These are phyloP conservation scores for Echinosophora koreensis DNA, from an alignment of 306 rosid species.

Conservation along the genomic window DNA sequence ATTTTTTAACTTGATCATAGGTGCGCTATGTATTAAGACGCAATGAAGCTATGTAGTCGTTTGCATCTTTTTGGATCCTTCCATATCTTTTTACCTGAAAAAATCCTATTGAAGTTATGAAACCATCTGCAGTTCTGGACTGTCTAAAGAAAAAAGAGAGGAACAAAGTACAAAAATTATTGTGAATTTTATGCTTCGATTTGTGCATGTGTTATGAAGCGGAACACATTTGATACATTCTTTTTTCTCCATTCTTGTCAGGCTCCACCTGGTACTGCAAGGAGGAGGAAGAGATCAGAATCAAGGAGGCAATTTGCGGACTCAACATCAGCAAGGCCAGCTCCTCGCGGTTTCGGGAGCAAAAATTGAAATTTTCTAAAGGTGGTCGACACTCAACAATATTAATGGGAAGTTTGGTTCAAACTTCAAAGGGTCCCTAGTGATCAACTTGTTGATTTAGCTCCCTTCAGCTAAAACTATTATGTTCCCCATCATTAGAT, in stretches of 20 bases:
- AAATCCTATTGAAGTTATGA: conserved; percentile 1
- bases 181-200: conserved; percentile 34
- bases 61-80: conserved; percentile 13
- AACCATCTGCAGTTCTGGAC: background rate
- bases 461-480: conserved; percentile 16
- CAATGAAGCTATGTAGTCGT: background rate
- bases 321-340: conserved; percentile 66
- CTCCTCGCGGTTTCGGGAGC: conserved; percentile 90
- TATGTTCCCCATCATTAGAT: conserved; percentile 27
- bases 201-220: conserved; percentile 10
- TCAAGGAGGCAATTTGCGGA: conserved; percentile 65
- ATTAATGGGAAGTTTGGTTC: conserved; percentile 25
- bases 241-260: conserved; percentile 48
- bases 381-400: conserved; percentile 29
- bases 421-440: conserved; percentile 33
- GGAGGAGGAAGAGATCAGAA: conserved; percentile 79
- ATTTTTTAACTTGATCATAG: conserved; percentile 4
- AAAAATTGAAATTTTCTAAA: conserved; percentile 56
- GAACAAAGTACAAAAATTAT: background rate
- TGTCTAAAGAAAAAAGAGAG: background rate
- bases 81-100: conserved; percentile 8
- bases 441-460: conserved; percentile 13
- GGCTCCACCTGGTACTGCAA: conserved; percentile 84
- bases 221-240: conserved; percentile 36
- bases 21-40: background rate